Evolutionary conservation across 139 green algal species (phyloP).

Genomic region (Mesotaenium endlicherianum): DNA sequence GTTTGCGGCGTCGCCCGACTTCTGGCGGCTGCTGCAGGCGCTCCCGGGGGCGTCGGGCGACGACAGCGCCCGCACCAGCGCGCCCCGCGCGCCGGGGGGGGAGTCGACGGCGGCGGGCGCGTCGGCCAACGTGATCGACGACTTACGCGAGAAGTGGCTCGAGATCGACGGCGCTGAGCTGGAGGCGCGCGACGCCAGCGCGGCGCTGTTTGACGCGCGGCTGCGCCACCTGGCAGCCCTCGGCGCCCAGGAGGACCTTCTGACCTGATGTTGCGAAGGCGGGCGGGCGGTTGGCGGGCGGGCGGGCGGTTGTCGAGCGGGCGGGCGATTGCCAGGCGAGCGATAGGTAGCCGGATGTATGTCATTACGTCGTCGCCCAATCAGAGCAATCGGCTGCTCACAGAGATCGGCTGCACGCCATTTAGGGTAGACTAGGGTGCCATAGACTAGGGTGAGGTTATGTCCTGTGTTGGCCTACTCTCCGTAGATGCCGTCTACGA

Average conservation of each 20-base stretch:
- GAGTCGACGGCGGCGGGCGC: not conserved
- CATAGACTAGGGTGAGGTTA: too few relatives aligned
- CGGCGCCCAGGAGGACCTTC: not conserved
- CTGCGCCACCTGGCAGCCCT: slow-evolving; percentile 9
- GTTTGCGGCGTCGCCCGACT: slow-evolving; percentile 19
- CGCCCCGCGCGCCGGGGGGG: not conserved
- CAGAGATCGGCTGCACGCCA: too few relatives aligned
- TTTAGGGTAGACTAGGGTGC: too few relatives aligned
- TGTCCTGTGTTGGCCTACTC: too few relatives aligned
- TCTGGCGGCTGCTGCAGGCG: slow-evolving; percentile 20
- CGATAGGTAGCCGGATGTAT: too few relatives aligned
- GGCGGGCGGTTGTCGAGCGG: too few relatives aligned
- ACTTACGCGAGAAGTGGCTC: slow-evolving; percentile 52
- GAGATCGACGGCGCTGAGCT: slow-evolving; percentile 47
- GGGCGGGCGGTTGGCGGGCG: too few relatives aligned
- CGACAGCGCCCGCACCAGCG: slow-evolving; percentile 5
- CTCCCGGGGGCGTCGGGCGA: slow-evolving; percentile 31
- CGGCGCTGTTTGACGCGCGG: slow-evolving; percentile 37
- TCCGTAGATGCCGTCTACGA: too few relatives aligned
- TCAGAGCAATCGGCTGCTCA: too few relatives aligned
- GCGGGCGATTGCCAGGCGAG: too few relatives aligned
- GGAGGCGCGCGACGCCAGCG: slow-evolving; percentile 38
- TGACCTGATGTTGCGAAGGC: too few relatives aligned
- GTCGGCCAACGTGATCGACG: slow-evolving; percentile 38
- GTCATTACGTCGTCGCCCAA: too few relatives aligned